Conservation (phyloP, 805 yeast species). For the Jamesozyma hellenica region DNA sequence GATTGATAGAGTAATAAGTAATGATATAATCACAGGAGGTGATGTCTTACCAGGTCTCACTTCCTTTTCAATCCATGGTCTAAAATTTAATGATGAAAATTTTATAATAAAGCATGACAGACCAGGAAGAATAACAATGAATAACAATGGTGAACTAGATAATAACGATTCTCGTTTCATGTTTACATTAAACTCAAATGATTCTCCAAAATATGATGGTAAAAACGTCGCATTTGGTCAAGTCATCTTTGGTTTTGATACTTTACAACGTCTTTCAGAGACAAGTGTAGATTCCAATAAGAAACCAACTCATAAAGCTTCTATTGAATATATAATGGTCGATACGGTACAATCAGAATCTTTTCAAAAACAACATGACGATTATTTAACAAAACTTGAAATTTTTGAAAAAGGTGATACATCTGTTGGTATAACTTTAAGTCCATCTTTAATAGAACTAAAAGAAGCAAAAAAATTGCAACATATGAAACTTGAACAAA, state of each 20-base stretch:
- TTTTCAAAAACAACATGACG: conserved; percentile 12
- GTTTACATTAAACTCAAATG: conserved; percentile 47
- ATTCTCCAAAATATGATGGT: conserved; percentile 42
- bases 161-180: conserved; percentile 65
- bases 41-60: conserved; percentile 71
- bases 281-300: conserved; percentile 33
- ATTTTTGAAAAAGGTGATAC: conserved; percentile 23
- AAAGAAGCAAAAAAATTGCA: conserved; percentile 13
- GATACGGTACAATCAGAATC: conserved; percentile 18
- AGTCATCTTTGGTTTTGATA: conserved; percentile 54
- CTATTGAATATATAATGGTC: conserved; percentile 30
- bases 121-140: conserved; percentile 62
- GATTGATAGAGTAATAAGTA: conserved; percentile 66
- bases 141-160: conserved; percentile 49
- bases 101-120: conserved; percentile 55
- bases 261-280: conserved; percentile 46
- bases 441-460: conserved; percentile 3
- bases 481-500: conserved; percentile 14
- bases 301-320: conserved; percentile 36
- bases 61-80: conserved; percentile 71
- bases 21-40: conserved; percentile 83
- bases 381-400: conserved; percentile 15
- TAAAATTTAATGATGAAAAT: conserved; percentile 69
- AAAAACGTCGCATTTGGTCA: conserved; percentile 73
- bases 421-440: conserved; percentile 20